Base-by-base conservation (phyloP, 2,329 filamentous ascomycete species). In the Fusarium lyarnte region DNA sequence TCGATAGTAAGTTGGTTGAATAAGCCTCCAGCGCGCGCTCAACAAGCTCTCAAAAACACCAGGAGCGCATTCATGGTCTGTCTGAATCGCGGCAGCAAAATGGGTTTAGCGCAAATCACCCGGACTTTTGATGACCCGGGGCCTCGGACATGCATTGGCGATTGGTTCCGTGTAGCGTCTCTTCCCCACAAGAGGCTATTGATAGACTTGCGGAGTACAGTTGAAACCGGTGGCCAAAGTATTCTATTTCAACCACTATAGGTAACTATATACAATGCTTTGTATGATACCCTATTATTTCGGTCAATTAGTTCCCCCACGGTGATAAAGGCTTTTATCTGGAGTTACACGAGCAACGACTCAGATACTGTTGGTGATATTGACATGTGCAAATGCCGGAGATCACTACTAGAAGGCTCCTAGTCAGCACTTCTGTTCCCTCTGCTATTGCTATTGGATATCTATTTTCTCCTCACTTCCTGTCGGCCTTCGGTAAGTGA, bases 31-130 rank as follows among this genome's bases (percentile, higher is more conserved):
- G 53, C 69, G 52, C 64, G 66, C 39, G 66, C 53, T 77, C 69
- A 67, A 75, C 66, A 29, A 58, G 54, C 41, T 58, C 59, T 67
- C 41, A 61, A 78, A 77, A 77, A 78, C 76, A 74, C 74, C 70
- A 71, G 73, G 66, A 73, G 69, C 72, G 70, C 74, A 72, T 75
- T 58, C 39, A 70, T 67, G 58, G 67, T 66, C 63, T 74, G 67
- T 66, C 63, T 74, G 62, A 58, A 72, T 69, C 66, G 71, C 51
- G 57, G 65, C 63, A 64, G 46, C 65, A 4, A 69, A 73, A 61
- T 27, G 8, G 63, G 75, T 11, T 62, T 76, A 77, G 75, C 63
- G 64, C n/a, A 2, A 5, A 7, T 1, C 1, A 1, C 0, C 19
- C 73, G 75, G 75, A 35, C 13, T 63, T 45, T 63, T 21, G 11